Percentiles rank a stretch among this genome's conserved stretches.
Conservation (phyloP, 2,329 filamentous ascomycete genomes). For the Fusarium buxicola region DNA sequence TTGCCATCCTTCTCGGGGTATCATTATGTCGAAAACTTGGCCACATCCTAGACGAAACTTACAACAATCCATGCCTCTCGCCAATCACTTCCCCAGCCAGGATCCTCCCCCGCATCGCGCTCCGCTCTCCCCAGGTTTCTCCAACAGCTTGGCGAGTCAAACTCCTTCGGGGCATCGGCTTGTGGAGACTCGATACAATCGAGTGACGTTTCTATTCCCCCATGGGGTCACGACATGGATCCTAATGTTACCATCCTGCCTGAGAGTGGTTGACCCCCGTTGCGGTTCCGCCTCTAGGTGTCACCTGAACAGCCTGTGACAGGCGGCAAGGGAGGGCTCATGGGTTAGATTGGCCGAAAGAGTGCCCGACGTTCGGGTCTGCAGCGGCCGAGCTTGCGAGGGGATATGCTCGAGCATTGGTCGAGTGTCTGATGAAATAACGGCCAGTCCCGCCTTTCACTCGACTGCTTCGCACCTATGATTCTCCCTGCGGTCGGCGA, state of each 20-base stretch:
- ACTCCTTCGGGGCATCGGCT: neutral
- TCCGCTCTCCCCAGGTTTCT: conserved; percentile 39
- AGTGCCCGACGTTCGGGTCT: conserved; percentile 31
- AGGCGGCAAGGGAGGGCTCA: neutral
- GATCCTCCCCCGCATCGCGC: conserved; percentile 21
- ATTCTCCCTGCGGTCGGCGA: too few relatives aligned
- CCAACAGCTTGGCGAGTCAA: conserved; percentile 22
- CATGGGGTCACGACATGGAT: conserved; percentile 25
- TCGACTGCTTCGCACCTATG: neutral
- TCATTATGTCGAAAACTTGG: conserved; percentile 30
- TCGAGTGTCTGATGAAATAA: conserved; percentile 16
- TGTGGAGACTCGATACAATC: conserved; percentile 6
- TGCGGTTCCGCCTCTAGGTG: conserved; percentile 16
- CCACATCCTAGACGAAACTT: conserved; percentile 5
- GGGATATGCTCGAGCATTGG: neutral
- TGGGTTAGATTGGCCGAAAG: conserved; percentile 29
- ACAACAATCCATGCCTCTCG: conserved; percentile 4
- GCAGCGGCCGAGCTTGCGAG: conserved; percentile 21
- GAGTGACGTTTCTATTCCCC: conserved; percentile 25
- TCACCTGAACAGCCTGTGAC: neutral
- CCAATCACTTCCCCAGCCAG: conserved; percentile 10
- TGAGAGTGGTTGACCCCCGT: neutral
- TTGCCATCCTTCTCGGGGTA: conserved; percentile 35
- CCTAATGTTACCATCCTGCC: conserved; percentile 18
- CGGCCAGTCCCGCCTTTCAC: neutral